Evolutionary conservation across 2,329 filamentous ascomycete genomes (phyloP).

Genomic region (Exophiala xenobiotica): DNA sequence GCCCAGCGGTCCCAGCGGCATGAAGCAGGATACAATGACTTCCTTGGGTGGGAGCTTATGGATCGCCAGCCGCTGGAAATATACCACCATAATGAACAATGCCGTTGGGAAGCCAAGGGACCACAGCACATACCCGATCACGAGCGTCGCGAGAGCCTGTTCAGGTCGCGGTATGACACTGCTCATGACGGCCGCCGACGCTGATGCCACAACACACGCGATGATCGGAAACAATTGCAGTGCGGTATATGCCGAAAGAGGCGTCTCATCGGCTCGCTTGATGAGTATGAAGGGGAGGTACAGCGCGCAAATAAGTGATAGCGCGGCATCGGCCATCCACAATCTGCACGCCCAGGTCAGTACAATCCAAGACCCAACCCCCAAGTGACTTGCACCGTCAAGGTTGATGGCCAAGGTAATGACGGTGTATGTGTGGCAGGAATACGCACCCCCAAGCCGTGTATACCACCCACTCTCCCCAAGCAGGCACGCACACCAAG

Average conservation of each 20-base stretch:
- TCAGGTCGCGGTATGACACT: slow-evolving; percentile 24
- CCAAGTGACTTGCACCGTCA: no score
- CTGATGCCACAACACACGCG: slow-evolving; percentile 63
- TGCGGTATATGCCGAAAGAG: slow-evolving; percentile 61
- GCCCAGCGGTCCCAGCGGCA: slow-evolving; percentile 66
- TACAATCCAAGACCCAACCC: no score
- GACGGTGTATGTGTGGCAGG: no score
- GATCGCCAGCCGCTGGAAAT: slow-evolving; percentile 66
- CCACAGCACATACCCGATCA: slow-evolving; percentile 69
- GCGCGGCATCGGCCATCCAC: slow-evolving; percentile 57
- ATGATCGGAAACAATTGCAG: slow-evolving; percentile 67
- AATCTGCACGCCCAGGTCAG: slow-evolving; percentile 31
- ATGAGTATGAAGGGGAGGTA: slow-evolving; percentile 49
- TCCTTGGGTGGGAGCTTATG: slow-evolving; percentile 66
- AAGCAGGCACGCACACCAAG: slow-evolving; percentile 58
- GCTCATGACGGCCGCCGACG: slow-evolving; percentile 58
- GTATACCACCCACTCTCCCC: slow-evolving; percentile 58
- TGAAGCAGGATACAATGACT: slow-evolving; percentile 66
- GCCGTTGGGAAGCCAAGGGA: slow-evolving; percentile 58
- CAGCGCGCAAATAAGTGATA: slow-evolving; percentile 53
- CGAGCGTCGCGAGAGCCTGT: slow-evolving; percentile 61
- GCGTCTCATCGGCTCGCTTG: slow-evolving; percentile 39
- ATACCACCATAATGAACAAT: slow-evolving; percentile 64
- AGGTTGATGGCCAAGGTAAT: no score
- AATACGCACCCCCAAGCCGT: slow-evolving; percentile 55